These are phyloP conservation scores for Candida gigantensis DNA, from an alignment of 1,139 yeast species.

Conservation along the genomic window DNA sequence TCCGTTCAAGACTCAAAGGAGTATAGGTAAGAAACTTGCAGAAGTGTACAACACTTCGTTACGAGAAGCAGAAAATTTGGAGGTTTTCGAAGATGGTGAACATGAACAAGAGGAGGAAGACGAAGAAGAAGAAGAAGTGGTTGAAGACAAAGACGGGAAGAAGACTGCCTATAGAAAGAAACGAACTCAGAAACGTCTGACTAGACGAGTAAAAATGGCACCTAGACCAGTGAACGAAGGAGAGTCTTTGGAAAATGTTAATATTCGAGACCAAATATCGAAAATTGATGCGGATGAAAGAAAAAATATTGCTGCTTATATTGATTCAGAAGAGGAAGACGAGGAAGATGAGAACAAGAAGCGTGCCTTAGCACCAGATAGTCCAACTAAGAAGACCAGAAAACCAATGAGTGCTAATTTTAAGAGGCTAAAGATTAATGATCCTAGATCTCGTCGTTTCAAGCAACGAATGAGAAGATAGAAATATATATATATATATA, in stretches of 20 bases:
- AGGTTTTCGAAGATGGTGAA: conserved; percentile 15
- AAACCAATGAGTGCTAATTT: conserved; percentile 42
- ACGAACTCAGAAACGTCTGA: conserved; percentile 60
- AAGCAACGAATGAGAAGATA: conserved; percentile 19
- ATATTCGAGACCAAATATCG: conserved; percentile 44
- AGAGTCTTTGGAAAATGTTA: conserved; percentile 30
- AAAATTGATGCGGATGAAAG: conserved; percentile 28
- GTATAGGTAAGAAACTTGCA: conserved; percentile 35
- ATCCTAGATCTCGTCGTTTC: conserved; percentile 18
- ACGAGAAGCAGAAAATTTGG: conserved; percentile 13
- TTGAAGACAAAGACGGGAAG: conserved; percentile 19
- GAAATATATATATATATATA: conserved; percentile 1
- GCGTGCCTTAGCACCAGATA: conserved; percentile 10
- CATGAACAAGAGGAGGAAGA: conserved; percentile 20
- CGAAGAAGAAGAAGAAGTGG: conserved; percentile 16
- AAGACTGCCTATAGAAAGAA: conserved; percentile 26
- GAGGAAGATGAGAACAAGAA: conserved; percentile 24
- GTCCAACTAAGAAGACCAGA: conserved; percentile 18
- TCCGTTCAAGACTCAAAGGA: conserved; percentile 42
- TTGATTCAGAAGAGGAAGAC: conserved; percentile 22
- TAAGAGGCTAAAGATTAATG: conserved; percentile 46
- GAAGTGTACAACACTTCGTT: conserved; percentile 41
- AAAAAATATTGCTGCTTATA: conserved; percentile 22
- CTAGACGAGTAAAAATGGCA: conserved; percentile 59
- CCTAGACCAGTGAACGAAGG: conserved; percentile 31